Conservation (phyloP, 805 yeast genomes). For the Spathaspora boniae region DNA sequence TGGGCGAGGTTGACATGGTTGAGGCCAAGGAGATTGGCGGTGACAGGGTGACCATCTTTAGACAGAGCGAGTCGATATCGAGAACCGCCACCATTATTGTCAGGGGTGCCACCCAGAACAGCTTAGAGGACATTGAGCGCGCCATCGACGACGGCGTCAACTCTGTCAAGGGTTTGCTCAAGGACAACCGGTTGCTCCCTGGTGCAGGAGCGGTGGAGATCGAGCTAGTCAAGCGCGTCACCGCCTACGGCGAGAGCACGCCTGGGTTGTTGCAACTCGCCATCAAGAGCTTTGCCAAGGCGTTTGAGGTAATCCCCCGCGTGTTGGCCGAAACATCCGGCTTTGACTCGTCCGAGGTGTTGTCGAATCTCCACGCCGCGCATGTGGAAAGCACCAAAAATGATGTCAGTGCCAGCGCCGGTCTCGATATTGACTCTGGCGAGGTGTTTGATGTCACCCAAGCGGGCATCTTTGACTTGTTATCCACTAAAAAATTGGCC, state of each 20-base stretch:
- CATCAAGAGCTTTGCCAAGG: conserved; percentile 88
- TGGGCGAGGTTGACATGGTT: conserved; percentile 83
- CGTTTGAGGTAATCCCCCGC: conserved; percentile 92
- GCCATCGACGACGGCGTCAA: conserved; percentile 97
- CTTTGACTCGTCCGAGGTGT: conserved; percentile 81
- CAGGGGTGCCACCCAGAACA: conserved; percentile 95
- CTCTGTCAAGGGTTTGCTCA: conserved; percentile 83
- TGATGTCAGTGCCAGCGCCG: conserved; percentile 47
- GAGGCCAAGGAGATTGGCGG: conserved; percentile 96
- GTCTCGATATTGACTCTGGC: conserved; percentile 71
- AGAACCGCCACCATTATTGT: conserved; percentile 87
- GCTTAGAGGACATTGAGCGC: conserved; percentile 91
- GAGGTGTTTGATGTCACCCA: conserved; percentile 71
- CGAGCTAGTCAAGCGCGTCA: conserved; percentile 75
- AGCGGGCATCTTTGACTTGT: conserved; percentile 73
- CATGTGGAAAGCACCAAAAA: too few species aligned
- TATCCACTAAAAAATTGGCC: conserved; percentile 79
- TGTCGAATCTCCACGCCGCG: conserved; percentile 85
- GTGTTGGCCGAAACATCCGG: conserved; percentile 94
- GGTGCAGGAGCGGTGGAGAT: conserved; percentile 97
- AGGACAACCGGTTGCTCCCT: conserved; percentile 74
- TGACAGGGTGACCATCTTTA: conserved; percentile 91
- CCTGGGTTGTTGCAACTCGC: conserved; percentile 93
- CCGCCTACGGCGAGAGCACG: conserved; percentile 86
- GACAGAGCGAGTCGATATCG: conserved; percentile 69